Percentiles rank a stretch among this genome's conserved stretches.
phyloP scores from a whole-genome alignment of 495 filamentous ascomycete species.

The Cercophora samala region DNA sequence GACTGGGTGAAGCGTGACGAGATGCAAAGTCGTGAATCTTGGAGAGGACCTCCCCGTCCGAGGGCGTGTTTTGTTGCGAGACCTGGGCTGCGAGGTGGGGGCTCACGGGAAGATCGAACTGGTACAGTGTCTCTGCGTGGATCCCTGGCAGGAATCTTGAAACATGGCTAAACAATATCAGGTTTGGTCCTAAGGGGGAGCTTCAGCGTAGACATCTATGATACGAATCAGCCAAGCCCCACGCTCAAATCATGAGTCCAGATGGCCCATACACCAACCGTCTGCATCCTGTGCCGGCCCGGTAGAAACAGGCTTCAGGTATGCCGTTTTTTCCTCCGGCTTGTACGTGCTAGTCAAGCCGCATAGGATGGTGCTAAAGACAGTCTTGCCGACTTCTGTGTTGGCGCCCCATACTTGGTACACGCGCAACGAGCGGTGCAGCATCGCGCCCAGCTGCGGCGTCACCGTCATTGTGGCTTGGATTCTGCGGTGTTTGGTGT shows the following conservation, averaged over 20 bases:
- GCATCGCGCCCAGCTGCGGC: conserved; percentile 37
- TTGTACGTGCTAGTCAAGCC: conserved; percentile 48
- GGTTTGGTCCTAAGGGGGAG: conserved; percentile 2
- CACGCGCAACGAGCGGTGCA: conserved; percentile 61
- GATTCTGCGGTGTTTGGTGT: neutral
- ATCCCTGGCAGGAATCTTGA: conserved; percentile 50
- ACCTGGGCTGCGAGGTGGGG: conserved; percentile 63
- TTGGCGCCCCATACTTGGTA: conserved; percentile 77
- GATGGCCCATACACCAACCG: conserved; percentile 48
- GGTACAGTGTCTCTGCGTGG: conserved; percentile 53
- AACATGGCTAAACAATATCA: conserved; percentile 50
- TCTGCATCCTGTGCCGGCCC: conserved; percentile 65
- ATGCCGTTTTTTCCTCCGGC: conserved; percentile 51
- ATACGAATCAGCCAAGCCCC: neutral
- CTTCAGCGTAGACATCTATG: conserved; percentile 1
- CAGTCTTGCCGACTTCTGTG: conserved; percentile 76
- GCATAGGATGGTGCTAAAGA: conserved; percentile 67
- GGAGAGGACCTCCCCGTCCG: conserved; percentile 48
- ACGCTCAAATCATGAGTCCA: neutral
- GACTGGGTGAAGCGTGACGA: conserved; percentile 41
- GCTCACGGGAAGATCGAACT: conserved; percentile 68
- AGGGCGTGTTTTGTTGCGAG: conserved; percentile 37
- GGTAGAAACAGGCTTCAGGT: conserved; percentile 75
- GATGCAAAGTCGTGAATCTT: conserved; percentile 44
- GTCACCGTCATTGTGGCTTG: neutral